Evolutionary conservation across 1,284 basidiomycete species (phyloP).

Genomic region (Melampsora americana): DNA sequence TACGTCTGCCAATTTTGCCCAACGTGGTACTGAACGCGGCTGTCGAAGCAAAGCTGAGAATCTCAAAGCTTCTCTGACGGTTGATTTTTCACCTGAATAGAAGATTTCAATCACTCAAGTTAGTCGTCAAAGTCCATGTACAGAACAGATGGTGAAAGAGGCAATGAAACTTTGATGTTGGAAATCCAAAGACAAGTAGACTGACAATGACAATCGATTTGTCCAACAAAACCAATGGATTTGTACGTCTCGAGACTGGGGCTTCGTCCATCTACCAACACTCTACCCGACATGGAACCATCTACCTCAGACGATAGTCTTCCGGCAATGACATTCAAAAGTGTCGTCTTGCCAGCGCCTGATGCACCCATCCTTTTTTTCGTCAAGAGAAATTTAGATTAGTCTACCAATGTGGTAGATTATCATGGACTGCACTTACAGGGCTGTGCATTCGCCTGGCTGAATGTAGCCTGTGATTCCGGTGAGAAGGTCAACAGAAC

Average conservation of each 20-base stretch:
- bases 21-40: constrained; percentile 28
- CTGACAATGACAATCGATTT: constrained; percentile 40
- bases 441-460: constrained; percentile 43
- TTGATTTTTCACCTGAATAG: constrained; percentile 29
- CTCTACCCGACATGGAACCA: constrained; percentile 20
- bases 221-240: constrained; percentile 41
- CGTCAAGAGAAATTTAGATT: neutral
- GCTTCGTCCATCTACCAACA: constrained; percentile 31
- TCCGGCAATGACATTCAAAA: constrained; percentile 36
- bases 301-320: neutral
- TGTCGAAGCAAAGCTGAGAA: constrained; percentile 42
- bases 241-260: constrained; percentile 29
- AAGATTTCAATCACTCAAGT: neutral
- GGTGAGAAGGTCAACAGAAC: constrained; percentile 19
- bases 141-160: neutral
- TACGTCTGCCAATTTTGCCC: constrained; percentile 41
- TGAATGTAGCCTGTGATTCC: constrained; percentile 34
- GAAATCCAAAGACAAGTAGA: neutral
- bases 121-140: neutral
- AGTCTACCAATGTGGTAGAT: neutral
- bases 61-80: constrained; percentile 30
- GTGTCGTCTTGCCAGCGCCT: constrained; percentile 37
- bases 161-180: neutral
- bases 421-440: constrained; percentile 26
- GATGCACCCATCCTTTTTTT: constrained; percentile 41